These are phyloP conservation scores for Logfia minima DNA, from an alignment of 129 eudicot genomes.

Conservation along the genomic window DNA sequence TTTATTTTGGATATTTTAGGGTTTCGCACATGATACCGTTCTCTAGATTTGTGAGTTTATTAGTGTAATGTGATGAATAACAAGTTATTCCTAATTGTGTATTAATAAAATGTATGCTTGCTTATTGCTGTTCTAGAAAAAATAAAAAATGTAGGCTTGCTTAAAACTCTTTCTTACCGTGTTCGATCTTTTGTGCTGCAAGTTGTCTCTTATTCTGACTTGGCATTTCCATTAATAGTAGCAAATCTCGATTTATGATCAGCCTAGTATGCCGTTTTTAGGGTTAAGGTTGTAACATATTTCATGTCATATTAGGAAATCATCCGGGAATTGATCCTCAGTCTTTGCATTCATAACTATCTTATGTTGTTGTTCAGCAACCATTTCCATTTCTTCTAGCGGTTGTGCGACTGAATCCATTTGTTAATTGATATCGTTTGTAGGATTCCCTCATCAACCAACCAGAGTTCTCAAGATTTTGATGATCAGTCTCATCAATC, in stretches of 20 bases:
- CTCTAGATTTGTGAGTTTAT: slow-evolving; percentile 19
- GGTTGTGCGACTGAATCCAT: neutral
- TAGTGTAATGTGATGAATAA: slow-evolving; percentile 7
- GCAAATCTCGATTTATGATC: slow-evolving; percentile 10
- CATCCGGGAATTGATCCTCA: slow-evolving; percentile 11
- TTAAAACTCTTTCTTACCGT: neutral
- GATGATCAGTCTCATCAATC: slow-evolving; percentile 36
- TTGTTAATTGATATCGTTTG: slow-evolving; percentile 4
- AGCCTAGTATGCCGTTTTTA: neutral
- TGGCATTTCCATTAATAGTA: slow-evolving; percentile 17
- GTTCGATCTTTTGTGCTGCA: slow-evolving; percentile 12
- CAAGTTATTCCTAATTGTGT: neutral
- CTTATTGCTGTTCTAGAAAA: neutral
- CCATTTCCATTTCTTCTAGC: slow-evolving; percentile 8
- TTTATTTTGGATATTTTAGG: slow-evolving; percentile 11
- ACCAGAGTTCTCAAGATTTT: slow-evolving; percentile 33
- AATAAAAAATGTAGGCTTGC: neutral
- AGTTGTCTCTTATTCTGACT: neutral
- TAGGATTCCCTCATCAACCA: slow-evolving; percentile 47
- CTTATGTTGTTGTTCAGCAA: slow-evolving; percentile 11
- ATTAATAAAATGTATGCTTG: neutral
- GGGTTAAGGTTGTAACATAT: neutral
- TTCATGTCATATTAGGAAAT: neutral
- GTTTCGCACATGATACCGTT: neutral
- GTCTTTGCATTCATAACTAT: slow-evolving; percentile 12